Percentiles rank a stretch among this genome's conserved stretches.
These are phyloP conservation scores for Gonium pectorale DNA, from an alignment of 139 green algal species.

Conservation along the genomic window DNA sequence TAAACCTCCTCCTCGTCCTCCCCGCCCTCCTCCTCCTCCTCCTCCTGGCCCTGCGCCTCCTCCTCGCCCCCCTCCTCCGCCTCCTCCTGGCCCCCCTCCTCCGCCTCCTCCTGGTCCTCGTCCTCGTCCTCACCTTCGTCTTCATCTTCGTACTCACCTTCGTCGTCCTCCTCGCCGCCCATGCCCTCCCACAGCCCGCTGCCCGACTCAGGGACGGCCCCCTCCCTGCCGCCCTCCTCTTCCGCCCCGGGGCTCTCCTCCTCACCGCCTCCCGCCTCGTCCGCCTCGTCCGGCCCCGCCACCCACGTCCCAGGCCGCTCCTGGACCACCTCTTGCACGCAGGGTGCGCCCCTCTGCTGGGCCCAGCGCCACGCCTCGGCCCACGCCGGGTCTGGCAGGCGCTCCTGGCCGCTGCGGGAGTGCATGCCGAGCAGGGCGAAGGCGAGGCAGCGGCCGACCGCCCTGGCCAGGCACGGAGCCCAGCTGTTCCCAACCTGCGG, in stretches of 20 bases:
- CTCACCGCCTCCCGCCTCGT: background rate
- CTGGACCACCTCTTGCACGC: background rate
- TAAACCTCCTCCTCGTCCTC: background rate
- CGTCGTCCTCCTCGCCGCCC: constrained; percentile 8
- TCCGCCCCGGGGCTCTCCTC: background rate
- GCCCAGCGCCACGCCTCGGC: background rate
- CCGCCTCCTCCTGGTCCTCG: constrained; percentile 1
- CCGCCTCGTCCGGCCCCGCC: constrained; percentile 18
- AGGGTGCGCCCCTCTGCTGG: background rate
- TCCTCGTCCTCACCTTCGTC: constrained; percentile 1
- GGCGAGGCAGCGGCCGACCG: background rate
- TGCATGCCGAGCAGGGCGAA: background rate
- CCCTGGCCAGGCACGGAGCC: background rate
- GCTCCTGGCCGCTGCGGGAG: background rate
- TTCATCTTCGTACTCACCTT: background rate
- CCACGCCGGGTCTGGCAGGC: background rate
- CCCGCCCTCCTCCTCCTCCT: background rate
- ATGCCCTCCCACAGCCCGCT: no score
- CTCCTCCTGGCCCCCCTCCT: background rate
- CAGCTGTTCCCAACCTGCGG: constrained; percentile 34
- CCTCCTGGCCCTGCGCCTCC: background rate
- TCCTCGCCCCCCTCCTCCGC: background rate
- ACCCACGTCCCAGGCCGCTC: background rate
- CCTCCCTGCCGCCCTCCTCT: background rate
- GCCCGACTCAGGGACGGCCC: no score